A percentile compares a stretch with the other conserved stretches of the same genome.
phyloP scores from a whole-genome alignment of 768 basidiomycete species.

The Fomitopsis pulvina region DNA sequence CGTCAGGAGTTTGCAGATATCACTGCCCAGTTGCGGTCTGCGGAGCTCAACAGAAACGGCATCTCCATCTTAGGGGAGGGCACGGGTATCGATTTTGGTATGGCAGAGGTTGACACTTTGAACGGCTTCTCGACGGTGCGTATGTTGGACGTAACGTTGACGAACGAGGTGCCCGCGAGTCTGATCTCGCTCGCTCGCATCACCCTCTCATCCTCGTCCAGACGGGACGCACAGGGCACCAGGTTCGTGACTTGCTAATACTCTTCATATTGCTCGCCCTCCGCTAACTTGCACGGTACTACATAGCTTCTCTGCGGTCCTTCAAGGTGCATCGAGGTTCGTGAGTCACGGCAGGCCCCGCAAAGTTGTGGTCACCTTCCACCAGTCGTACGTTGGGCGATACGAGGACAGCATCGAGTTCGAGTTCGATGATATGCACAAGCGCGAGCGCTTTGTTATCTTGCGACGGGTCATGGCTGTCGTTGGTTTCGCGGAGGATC shows the following conservation, averaged over 20 bases:
- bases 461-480: slow-evolving; percentile 37
- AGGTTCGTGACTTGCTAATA: neutral
- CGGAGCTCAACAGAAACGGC: slow-evolving; percentile 18
- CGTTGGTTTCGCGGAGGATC: slow-evolving; percentile 42
- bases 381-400: slow-evolving; percentile 31
- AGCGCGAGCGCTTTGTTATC: slow-evolving; percentile 21
- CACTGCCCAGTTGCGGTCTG: neutral
- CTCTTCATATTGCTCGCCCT: slow-evolving; percentile 1
- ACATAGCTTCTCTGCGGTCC: neutral
- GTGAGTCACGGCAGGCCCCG: slow-evolving; percentile 2
- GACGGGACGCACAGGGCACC: neutral
- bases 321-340: neutral
- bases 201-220: slow-evolving; percentile 9
- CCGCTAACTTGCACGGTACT: neutral
- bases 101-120: slow-evolving; percentile 34
- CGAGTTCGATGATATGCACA: slow-evolving; percentile 31
- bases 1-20: neutral
- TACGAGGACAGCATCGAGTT: slow-evolving; percentile 50
- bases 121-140: slow-evolving; percentile 5
- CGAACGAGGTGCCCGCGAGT: slow-evolving; percentile 4
- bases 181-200: slow-evolving; percentile 1
- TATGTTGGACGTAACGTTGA: slow-evolving; percentile 8
- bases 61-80: slow-evolving; percentile 28
- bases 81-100: slow-evolving; percentile 39
- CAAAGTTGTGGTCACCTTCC: slow-evolving; percentile 27